phyloP scores from a whole-genome alignment of 2,329 filamentous ascomycete species.

The Beauveria medogensis region DNA sequence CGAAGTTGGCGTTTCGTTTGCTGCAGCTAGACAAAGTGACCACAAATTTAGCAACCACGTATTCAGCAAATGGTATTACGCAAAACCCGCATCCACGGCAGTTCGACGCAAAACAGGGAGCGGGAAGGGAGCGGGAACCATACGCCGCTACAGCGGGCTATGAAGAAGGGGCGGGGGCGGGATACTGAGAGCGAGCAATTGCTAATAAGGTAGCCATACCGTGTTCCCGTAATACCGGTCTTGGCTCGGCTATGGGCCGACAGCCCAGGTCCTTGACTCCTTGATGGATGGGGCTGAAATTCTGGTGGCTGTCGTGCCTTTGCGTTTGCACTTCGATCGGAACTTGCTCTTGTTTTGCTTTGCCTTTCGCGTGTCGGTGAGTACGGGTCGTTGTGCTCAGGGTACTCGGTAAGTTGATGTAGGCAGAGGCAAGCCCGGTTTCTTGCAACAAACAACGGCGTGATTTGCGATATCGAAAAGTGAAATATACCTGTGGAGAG shows the following conservation, averaged over 20 bases:
- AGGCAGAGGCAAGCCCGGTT: neutral
- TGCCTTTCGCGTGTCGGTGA: neutral
- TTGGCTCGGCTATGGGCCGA: neutral
- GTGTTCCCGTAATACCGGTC: neutral
- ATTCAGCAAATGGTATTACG: neutral
- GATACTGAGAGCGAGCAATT: neutral
- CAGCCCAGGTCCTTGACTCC: too few species aligned
- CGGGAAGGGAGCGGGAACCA: constrained; percentile 7
- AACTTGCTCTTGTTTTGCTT: neutral
- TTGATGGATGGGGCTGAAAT: neutral
- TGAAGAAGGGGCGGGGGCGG: neutral
- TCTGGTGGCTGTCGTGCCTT: neutral
- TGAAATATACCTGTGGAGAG: neutral
- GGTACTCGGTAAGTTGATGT: neutral
- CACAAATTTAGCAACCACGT: neutral
- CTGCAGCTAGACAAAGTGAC: constrained; percentile 9
- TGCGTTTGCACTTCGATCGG: neutral
- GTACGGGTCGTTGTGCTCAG: neutral
- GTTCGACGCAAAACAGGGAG: constrained; percentile 5
- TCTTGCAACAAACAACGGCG: neutral
- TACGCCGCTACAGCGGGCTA: constrained; percentile 3
- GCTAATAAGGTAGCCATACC: neutral
- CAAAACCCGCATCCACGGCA: neutral
- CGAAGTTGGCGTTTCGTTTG: constrained; percentile 5
- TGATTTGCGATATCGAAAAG: neutral